These are phyloP conservation scores for Penicillium concentricum DNA, from an alignment of 2,329 filamentous ascomycete genomes.

Conservation along the genomic window DNA sequence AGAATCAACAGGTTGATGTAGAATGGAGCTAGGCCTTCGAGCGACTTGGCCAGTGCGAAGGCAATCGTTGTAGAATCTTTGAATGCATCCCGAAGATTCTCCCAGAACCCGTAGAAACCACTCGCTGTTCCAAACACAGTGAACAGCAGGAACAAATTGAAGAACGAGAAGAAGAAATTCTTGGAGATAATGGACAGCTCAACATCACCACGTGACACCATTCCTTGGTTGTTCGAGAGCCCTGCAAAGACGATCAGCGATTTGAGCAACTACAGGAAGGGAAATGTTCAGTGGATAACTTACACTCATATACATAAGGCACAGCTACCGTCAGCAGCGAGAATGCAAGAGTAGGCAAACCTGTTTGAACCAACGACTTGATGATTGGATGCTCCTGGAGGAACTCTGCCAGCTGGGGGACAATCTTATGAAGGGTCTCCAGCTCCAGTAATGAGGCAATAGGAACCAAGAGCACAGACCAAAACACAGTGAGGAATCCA, in stretches of 20 bases:
- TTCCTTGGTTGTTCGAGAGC: slow-evolving; percentile 86
- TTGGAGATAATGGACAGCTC: slow-evolving; percentile 95
- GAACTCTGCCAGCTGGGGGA: slow-evolving; percentile 66
- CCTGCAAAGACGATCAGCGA: slow-evolving; percentile 37
- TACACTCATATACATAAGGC: slow-evolving; percentile 90
- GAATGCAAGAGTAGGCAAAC: slow-evolving; percentile 78
- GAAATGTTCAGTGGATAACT: slow-evolving; percentile 23
- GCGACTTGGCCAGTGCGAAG: slow-evolving; percentile 69
- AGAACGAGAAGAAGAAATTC: slow-evolving; percentile 99
- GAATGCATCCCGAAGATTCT: slow-evolving; percentile 67
- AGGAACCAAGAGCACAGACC: slow-evolving; percentile 77
- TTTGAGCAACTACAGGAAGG: not conserved
- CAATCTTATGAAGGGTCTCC: slow-evolving; percentile 72
- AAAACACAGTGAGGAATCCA: slow-evolving; percentile 78
- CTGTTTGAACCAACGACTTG: slow-evolving; percentile 78
- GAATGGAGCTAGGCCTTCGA: slow-evolving; percentile 74
- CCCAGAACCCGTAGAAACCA: slow-evolving; percentile 66
- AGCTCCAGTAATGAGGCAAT: slow-evolving; percentile 78
- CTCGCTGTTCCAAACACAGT: slow-evolving; percentile 80
- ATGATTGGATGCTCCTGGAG: slow-evolving; percentile 68
- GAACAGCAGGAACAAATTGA: slow-evolving; percentile 97
- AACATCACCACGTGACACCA: slow-evolving; percentile 91
- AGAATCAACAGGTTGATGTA: slow-evolving; percentile 94
- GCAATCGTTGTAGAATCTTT: slow-evolving; percentile 79
- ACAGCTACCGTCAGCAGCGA: slow-evolving; percentile 87